Evolutionary conservation across 2,329 filamentous ascomycete genomes (phyloP).

Genomic region (Colletotrichum costaricense): DNA sequence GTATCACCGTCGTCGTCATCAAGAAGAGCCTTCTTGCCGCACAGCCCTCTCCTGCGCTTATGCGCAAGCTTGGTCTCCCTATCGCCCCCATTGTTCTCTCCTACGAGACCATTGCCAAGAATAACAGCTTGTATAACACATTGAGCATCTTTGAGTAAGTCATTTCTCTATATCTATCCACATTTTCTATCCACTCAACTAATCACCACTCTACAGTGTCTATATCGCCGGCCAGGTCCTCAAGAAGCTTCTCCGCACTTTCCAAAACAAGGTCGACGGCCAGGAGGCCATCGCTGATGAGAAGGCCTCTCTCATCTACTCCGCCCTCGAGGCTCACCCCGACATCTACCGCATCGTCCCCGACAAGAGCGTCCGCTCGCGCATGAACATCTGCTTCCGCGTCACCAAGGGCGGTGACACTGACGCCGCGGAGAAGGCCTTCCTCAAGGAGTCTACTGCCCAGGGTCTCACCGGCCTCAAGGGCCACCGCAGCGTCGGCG

Average conservation of each 20-base stretch:
- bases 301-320: conserved; percentile 84
- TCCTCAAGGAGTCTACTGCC: conserved; percentile 78
- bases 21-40: conserved; percentile 84
- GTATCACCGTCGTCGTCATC: conserved; percentile 87
- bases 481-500: conserved; percentile 88
- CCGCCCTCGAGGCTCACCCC: conserved; percentile 77
- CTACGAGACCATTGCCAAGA: conserved; percentile 88
- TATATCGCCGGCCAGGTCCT: conserved; percentile 93
- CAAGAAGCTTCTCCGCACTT: conserved; percentile 75
- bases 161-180: background rate
- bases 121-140: conserved; percentile 96
- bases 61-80: conserved; percentile 81
- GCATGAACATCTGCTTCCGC: conserved; percentile 97
- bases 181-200: background rate
- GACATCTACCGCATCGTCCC: conserved; percentile 83
- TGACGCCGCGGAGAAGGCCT: conserved; percentile 80
- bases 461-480: conserved; percentile 82
- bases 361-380: conserved; percentile 78
- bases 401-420: conserved; percentile 69
- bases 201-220: conserved; percentile 63
- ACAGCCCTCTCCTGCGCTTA: conserved; percentile 74
- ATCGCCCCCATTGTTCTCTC: conserved; percentile 83
- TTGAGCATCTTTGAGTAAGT: conserved; percentile 87
- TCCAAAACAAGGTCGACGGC: conserved; percentile 76
- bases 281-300: conserved; percentile 79